These are phyloP conservation scores for Apiospora rasikravindrae DNA, from an alignment of 2,329 filamentous ascomycete species.

Conservation along the genomic window DNA sequence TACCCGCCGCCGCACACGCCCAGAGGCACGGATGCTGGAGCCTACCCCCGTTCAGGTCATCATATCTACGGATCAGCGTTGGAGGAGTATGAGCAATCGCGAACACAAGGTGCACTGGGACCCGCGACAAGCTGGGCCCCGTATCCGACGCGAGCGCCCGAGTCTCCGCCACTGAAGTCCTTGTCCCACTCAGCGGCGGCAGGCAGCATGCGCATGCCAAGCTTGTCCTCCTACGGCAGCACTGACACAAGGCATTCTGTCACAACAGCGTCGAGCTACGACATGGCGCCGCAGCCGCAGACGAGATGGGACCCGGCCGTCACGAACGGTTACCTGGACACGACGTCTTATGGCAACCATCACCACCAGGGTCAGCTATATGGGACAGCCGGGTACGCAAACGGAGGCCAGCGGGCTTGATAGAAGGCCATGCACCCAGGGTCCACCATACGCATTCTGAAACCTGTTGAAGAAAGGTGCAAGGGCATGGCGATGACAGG, in stretches of 20 bases:
- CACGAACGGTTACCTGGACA: constrained; percentile 36
- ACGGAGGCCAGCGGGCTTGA: constrained; percentile 50
- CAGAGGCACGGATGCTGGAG: constrained; percentile 42
- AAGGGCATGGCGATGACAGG: neutral
- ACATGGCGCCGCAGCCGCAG: constrained; percentile 38
- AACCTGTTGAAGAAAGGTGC: constrained; percentile 7
- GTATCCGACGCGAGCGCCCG: constrained; percentile 43
- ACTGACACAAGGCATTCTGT: constrained; percentile 40
- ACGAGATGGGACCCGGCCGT: constrained; percentile 35
- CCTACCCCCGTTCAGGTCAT: constrained; percentile 35
- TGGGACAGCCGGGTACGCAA: constrained; percentile 46
- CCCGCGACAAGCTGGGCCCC: constrained; percentile 52
- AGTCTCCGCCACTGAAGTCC: constrained; percentile 48
- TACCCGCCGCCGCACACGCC: constrained; percentile 43
- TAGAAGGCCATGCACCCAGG: constrained; percentile 17
- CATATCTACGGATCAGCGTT: constrained; percentile 55
- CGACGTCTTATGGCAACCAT: constrained; percentile 36
- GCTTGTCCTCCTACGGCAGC: constrained; percentile 45
- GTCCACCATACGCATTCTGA: constrained; percentile 1
- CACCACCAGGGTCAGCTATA: constrained; percentile 48
- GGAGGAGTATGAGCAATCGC: constrained; percentile 17
- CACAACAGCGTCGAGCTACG: constrained; percentile 42
- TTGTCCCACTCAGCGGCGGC: constrained; percentile 41
- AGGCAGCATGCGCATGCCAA: constrained; percentile 41
- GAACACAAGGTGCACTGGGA: constrained; percentile 5